phyloP scores from a whole-genome alignment of 257 asterid species.

The Linderniella brevidens region DNA sequence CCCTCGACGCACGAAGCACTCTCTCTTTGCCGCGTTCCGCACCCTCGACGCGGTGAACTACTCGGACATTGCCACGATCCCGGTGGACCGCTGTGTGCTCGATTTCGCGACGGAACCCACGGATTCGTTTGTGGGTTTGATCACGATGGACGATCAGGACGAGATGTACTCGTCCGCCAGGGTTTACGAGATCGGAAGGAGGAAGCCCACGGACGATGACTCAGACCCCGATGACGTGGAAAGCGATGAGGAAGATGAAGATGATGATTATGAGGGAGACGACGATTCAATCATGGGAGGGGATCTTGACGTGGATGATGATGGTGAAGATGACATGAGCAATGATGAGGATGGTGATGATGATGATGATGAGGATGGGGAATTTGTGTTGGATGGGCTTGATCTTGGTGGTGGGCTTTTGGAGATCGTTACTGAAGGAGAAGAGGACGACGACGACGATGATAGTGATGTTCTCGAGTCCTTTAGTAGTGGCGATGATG shows the following conservation, averaged over 20 bases:
- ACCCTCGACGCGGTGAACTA: constrained; percentile 88
- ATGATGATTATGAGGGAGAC: constrained; percentile 53
- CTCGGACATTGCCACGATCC: constrained; percentile 80
- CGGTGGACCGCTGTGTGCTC: constrained; percentile 88
- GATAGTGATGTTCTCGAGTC: constrained; percentile 57
- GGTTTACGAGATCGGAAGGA: constrained; percentile 81
- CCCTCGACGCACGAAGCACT: constrained; percentile 75
- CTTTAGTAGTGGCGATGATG: constrained; percentile 65
- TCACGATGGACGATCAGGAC: constrained; percentile 88
- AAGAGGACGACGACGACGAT: constrained; percentile 69
- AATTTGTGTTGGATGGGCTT: constrained; percentile 44
- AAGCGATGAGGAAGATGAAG: constrained; percentile 75
- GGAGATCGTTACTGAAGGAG: constrained; percentile 57
- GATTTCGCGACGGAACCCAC: constrained; percentile 89
- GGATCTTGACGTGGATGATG: constrained; percentile 56
- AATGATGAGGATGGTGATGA: constrained; percentile 72
- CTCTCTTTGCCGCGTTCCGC: constrained; percentile 89
- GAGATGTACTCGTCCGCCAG: constrained; percentile 94
- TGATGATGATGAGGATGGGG: constrained; percentile 76
- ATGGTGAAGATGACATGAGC: constrained; percentile 58
- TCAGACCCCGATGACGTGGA: constrained; percentile 98
- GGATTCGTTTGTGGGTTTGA: constrained; percentile 82
- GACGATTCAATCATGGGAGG: constrained; percentile 49
- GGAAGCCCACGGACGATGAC: constrained; percentile 86
- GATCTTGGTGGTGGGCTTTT: constrained; percentile 49